A percentile compares a stretch with the other conserved stretches of the same genome.
Conservation (phyloP, 108 stramenopile genomes). For the Nitzschia putrida region DNA sequence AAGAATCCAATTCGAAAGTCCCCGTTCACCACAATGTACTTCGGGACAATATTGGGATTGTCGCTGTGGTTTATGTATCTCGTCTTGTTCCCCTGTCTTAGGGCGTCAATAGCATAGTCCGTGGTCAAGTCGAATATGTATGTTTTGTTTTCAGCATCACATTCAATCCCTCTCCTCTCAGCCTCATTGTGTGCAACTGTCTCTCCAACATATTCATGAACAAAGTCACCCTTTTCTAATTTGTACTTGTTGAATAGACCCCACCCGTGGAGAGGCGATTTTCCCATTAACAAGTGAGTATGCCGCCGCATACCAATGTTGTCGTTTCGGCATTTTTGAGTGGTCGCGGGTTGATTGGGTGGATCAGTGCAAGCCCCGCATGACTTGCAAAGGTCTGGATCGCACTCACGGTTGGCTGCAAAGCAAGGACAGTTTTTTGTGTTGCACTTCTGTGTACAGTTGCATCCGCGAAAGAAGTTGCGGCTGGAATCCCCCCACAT, state of each 20-base stretch:
- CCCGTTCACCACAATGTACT: conserved; percentile 68
- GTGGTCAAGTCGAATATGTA: conserved; percentile 82
- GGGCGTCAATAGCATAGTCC: conserved; percentile 75
- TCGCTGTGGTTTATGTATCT: conserved; percentile 80
- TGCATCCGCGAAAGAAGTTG: conserved; percentile 79
- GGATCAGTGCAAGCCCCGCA: conserved; percentile 70
- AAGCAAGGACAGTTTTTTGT: conserved; percentile 72
- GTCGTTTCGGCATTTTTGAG: conserved; percentile 73
- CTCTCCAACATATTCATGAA: conserved; percentile 88
- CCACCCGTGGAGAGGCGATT: conserved; percentile 77
- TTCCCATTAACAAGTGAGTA: conserved; percentile 58
- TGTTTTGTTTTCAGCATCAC: conserved; percentile 71
- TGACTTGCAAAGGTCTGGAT: conserved; percentile 77
- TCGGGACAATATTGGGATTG: conserved; percentile 68
- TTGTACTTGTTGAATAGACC: conserved; percentile 73
- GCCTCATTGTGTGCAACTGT: conserved; percentile 80
- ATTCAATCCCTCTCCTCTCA: conserved; percentile 76
- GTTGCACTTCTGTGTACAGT: conserved; percentile 55
- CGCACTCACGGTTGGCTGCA: conserved; percentile 79
- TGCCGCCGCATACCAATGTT: conserved; percentile 69
- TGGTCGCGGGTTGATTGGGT: conserved; percentile 43
- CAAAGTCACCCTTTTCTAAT: conserved; percentile 75
- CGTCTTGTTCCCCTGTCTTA: conserved; percentile 81
- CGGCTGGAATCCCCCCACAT: conserved; percentile 53
- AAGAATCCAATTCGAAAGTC: conserved; percentile 81